Evolutionary conservation across 805 yeast genomes (phyloP), one percentile per base, ranked within the genome.

Genomic region (Candida ascalaphidarum): DNA sequence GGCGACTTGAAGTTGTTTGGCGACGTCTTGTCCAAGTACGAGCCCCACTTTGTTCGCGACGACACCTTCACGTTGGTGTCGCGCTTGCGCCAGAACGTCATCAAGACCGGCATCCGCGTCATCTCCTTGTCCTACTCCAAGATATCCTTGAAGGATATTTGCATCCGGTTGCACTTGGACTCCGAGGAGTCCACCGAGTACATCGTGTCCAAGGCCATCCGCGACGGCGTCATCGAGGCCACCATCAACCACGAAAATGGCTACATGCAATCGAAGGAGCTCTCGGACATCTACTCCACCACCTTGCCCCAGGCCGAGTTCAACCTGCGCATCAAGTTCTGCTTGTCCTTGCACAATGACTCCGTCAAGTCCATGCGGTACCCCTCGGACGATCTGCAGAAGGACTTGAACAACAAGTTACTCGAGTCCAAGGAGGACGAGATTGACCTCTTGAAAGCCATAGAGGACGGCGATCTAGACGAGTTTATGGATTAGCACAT

Each of bases 201-300:
- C 54, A 86, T 92, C 54, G 95, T 92, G 14, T 84, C 96, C 21
- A 89, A 92, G 63, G 92, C 96, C 15, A 89, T 92, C 34, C 77
- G 95, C 47, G 99, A 92, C 52, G 96, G 95, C 35, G 97, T 92
- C 29, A 84, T 92, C 50, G 97, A 92, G 48, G 97, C 98, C 3
- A 73, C 76, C 31, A 81, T 92, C 42, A 83, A 92, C 52, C 96
- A 88, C 58, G 84, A 83, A 49, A 68, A 74, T 37, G 96, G 96
- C 2, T 88, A 64, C 52, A 88, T 92, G 81, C 88, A 86, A 59
- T 80, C 94, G 21, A 79, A 76, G 42, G 98, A 92, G 54, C 61
- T 84, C 33, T 60, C 75, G 46, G 95, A 92, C 53, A 71, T 88
- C 27, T 92, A 92, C 55, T 79, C 92, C 7, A 85, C 97, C 1